Evolutionary conservation across 495 filamentous ascomycete genomes (phyloP), one percentile per base, ranked within the genome.

Genomic region (Emericellopsis terricola): DNA sequence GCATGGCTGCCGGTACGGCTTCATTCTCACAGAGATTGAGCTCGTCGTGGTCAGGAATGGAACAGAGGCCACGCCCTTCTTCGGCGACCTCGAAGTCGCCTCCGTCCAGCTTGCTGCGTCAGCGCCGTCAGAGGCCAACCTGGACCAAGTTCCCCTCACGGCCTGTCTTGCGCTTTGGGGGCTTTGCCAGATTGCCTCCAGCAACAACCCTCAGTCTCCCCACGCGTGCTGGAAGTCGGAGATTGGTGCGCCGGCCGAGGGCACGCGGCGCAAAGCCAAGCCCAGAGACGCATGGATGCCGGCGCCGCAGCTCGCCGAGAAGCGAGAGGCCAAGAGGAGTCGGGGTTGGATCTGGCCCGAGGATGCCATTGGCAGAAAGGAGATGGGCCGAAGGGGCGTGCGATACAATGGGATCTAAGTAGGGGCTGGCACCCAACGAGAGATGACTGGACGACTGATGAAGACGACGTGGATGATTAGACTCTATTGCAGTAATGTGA

Each of bases 21-120:
- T 92, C 61, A 87, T 94, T 47, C 73, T 93, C 36, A 93, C 81
- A 1, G 85, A 94, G 50, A 92, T 92, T 47, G 85, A 94, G 58
- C 76, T 94, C 9, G 73, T 94, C 19, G 78, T 84, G 48, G 82
- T 91, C 0, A 81, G 85, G 32, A 79, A 79, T 35, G 78, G 77
- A 21, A 71, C 64, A 36, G 79, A 82, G 34, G 54, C 55, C 15
- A 69, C 73, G 3, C 85, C 85, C 0, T 73, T 85, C 42, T 94
- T 92, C 46, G 85, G 85, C 2, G 80, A 64, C 52, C 55, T 94
- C 3, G 85, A 94, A 50, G 61, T 93, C 19, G 70, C 73, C 3
- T 62, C 71, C 3, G 61, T 72, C 9, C 66, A 66, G 45, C 65
- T 71, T 15, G 59, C 60, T 10, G 49, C 52, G 11, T 26, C 23